These are phyloP conservation scores for Boletus fagicola DNA, from an alignment of 768 basidiomycete genomes.

Conservation along the genomic window DNA sequence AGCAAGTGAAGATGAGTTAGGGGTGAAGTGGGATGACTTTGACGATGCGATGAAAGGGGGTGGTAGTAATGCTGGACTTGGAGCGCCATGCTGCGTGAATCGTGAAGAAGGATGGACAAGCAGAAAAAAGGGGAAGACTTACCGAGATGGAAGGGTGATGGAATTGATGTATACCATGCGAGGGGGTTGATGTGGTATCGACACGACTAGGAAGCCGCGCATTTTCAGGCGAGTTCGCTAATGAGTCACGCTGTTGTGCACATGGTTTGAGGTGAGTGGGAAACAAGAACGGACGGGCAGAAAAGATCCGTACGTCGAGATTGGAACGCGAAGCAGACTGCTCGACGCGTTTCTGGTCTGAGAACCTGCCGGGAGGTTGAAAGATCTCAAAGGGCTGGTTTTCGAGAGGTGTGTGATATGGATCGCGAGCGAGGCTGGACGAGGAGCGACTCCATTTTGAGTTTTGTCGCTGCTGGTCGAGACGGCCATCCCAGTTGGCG, in stretches of 20 bases:
- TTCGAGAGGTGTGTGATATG: conserved; percentile 3
- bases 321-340: not conserved
- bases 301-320: conserved; percentile 14
- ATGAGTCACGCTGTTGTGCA: conserved; percentile 14
- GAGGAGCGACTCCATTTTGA: conserved; percentile 13
- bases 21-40: conserved; percentile 2
- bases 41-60: not conserved
- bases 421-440: conserved; percentile 12
- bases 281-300: not conserved
- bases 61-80: not conserved
- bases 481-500: conserved; percentile 18
- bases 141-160: conserved; percentile 14
- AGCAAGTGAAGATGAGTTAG: conserved; percentile 5
- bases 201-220: conserved; percentile 5
- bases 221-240: not conserved
- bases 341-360: conserved; percentile 10
- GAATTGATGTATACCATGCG: conserved; percentile 1
- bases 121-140: conserved; percentile 6
- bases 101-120: not conserved
- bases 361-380: not conserved
- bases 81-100: conserved; percentile 9
- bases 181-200: conserved; percentile 10
- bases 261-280: conserved; percentile 4
- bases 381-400: not conserved
- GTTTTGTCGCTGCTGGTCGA: conserved; percentile 8